A percentile compares a stretch with the other conserved stretches of the same genome.
Conservation (phyloP, 306 rosid species). For the Castanospermum australe region DNA sequence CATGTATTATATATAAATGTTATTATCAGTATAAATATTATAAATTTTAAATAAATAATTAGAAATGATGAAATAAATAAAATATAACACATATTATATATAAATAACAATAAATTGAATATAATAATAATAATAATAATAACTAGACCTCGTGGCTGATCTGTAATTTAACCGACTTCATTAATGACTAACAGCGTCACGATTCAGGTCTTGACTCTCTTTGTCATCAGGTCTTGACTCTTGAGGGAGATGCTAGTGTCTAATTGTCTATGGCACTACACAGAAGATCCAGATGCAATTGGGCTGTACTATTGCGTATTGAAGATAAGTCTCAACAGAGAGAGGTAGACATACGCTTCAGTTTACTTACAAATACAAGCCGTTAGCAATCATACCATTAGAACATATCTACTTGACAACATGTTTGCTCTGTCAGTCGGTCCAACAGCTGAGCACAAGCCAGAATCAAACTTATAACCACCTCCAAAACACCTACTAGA, state of each 20-base stretch:
- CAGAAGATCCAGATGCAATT: slow-evolving; percentile 9
- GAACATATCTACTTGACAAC: slow-evolving; percentile 46
- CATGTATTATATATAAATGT: too few species aligned
- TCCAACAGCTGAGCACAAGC: slow-evolving; percentile 90
- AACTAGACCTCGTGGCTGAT: background rate
- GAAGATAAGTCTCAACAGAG: slow-evolving; percentile 12
- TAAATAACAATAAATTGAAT: too few species aligned
- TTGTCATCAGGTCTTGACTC: background rate
- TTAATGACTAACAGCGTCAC: background rate
- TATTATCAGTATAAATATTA: too few species aligned
- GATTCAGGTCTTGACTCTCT: too few species aligned
- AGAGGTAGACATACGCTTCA: slow-evolving; percentile 31
- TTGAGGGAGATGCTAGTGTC: background rate
- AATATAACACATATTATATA: too few species aligned
- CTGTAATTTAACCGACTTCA: background rate
- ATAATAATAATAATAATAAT: too few species aligned
- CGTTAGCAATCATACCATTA: slow-evolving; percentile 57
- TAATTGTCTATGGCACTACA: background rate
- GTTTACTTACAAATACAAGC: slow-evolving; percentile 67
- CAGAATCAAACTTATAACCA: slow-evolving; percentile 50
- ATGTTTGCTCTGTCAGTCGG: slow-evolving; percentile 53
- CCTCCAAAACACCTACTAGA: slow-evolving; percentile 49
- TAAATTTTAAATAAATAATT: too few species aligned
- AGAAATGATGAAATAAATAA: too few species aligned
- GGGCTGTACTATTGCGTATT: slow-evolving; percentile 9